Evolutionary conservation across 2,329 filamentous ascomycete genomes (phyloP), one percentile per base, ranked within the genome.

Genomic region (Monilinia fructigena): DNA sequence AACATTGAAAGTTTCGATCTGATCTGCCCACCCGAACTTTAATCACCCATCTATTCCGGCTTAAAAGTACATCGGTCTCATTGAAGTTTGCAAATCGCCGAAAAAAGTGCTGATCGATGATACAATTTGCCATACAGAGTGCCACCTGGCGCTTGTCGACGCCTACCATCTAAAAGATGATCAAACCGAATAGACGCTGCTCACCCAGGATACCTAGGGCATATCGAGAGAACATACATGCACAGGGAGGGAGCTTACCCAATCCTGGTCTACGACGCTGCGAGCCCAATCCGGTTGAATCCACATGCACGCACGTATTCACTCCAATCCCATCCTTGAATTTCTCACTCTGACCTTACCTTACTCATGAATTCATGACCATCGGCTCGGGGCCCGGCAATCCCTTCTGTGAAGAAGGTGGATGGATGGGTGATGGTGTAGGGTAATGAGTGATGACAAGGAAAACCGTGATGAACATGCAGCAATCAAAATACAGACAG

Each of bases 151-250:
- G 50, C 60, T 52, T 54, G 31, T 47, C 23, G 55, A 45, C 55
- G 38, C 45, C 55, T 58, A 45, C 38, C 40, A 8, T 35, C 31
- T 35, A 6, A 6, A 8, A 35, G 7, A 16, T 42, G 40, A 16
- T 42, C 40, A 16, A 35, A n/a, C 28, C n/a, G 11, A 14, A 63
- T 63, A 63, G 60, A 55, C 60, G 60, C 60, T 55, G 60, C 42
- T 53, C 38, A 31, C 16, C 26, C 31, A 20, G 35, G 23, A 55
- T 42, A 4, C 31, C 31, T 35, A 35, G 31, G 31, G 31, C 6
- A 18, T 31, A n/a, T 55, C 60, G 45, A 48, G 56, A 35, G 35
- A 16, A 26, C 31, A 35, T 35, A 26, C 31, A 35, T 35, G 31
- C 31, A 35, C 31, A 35, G 31, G 26, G 18, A 47, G 18, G 40